Base-by-base conservation (phyloP, 768 basidiomycete genomes). In the Lentinula lateritia region DNA sequence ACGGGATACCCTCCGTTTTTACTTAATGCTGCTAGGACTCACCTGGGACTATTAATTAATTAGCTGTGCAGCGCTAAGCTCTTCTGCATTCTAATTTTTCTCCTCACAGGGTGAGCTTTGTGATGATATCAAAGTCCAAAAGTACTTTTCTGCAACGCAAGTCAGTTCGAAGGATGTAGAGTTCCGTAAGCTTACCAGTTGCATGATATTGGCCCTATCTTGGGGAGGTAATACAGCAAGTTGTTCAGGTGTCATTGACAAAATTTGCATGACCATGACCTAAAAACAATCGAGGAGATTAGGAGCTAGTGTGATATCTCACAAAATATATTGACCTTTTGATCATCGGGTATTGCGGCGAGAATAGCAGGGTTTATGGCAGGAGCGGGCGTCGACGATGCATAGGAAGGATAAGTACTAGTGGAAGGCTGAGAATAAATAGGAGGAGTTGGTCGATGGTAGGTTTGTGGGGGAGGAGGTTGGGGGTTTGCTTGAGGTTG, bases 241-340 rank as follows among this genome's bases (percentile, higher is more conserved):
- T 70, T 97, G 92, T 42, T 92, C 93, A 2, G 87, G 85, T 1
- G 91, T 89, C 87, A 98, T 90, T 39, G 83, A 76, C 60, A 95
- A 68, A 2, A 95, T 88, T 58, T 87, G 87, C 75, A 90, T 80
- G 41, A 95, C 85, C 73, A 93, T 84, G 42, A 83, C 83, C 88
- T 88, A 62, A 62, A 38, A 54, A 32, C 32, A 36, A 42, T 36
- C 34, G 16, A 18, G 61, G 60, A 6, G 68, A 65, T 32, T 71
- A 54, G 12, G 61, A 62, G 62, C 61, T 35, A 5, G 35, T 16
- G 16, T 10, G 13, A 35, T 32, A 35, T 48, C 15, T 50, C 55
- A 45, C 60, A 62, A 12, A 58, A 42, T 50, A 55, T 58, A 63
- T 28, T 28, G 28, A 3, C 65, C 46, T 66, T 58, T 50, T 63